Evolutionary conservation across 2,329 filamentous ascomycete genomes (phyloP), one percentile per base, ranked within the genome.

Genomic region (Neoarthrinium moseri): DNA sequence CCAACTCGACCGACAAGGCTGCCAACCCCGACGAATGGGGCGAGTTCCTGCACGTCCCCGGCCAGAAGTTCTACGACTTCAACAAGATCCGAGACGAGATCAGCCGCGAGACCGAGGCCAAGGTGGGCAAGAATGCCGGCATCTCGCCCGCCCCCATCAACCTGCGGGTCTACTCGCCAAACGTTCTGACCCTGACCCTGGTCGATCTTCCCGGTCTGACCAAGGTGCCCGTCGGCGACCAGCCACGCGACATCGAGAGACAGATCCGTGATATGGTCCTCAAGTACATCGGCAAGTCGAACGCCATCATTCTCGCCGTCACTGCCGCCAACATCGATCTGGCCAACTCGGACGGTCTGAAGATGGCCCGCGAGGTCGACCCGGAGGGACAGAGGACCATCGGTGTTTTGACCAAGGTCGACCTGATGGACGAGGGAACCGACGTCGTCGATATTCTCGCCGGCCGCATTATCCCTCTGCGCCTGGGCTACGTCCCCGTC

Each of bases 1-100:
- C 81, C 49, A 74, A 76, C 48, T 84, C 81, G 45, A 83, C 79
- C 55, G 94, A 97, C 70, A 87, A 88, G 68, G 87, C 91, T 57
- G 89, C 91, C 61, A 99, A 99, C 69, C 70, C 81, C 17, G 91
- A 97, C 64, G 94, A 99, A 70, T 99, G 95, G 89, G 94, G 92
- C 75, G 94, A 99, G 77, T 99, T 99, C 71, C 78, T 99, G 53
- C 94, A 99, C 70, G 89, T 99, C 54, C 92, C 94, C 17, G 94
- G 91, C 59, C 89, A 97, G 72, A 97, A 97, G 72, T 97, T 95
- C 75, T 84, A 84, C 72, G 94, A 99, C 73, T 99, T 99, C 75
- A 89, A 91, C 77, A 96, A 96, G 78, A 96, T 99, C 62, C 84
- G 94, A 60, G 94, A 97, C 48, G 94, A 99, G 74, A 99, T 99